A percentile compares a stretch with the other conserved stretches of the same genome.
Evolutionary conservation across 176 grass and related monocot genomes (phyloP).

Genomic region (Melocanna baccifera): DNA sequence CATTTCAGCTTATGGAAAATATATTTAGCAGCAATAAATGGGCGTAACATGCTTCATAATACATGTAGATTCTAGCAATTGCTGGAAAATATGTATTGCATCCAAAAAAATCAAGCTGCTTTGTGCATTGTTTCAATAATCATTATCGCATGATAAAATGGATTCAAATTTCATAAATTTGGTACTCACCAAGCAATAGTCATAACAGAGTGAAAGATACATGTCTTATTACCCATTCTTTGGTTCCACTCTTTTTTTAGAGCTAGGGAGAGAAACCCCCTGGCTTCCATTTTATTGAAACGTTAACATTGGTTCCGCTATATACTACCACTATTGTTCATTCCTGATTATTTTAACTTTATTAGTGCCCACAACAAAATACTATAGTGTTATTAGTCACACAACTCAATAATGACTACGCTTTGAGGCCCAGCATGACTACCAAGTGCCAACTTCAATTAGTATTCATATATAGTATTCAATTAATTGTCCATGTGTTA

Average conservation of each 20-base stretch:
- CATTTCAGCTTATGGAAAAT: not conserved
- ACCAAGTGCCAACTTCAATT: slow-evolving; percentile 26
- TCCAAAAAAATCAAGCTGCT: not conserved
- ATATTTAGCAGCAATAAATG: not conserved
- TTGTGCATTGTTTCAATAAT: not conserved
- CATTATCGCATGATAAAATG: not conserved
- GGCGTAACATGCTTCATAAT: not conserved
- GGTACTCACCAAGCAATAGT: not conserved
- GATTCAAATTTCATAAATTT: not conserved
- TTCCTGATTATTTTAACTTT: not conserved
- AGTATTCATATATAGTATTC: not conserved
- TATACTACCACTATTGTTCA: not conserved
- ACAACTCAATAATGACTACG: slow-evolving; percentile 8
- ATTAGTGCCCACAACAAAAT: slow-evolving; percentile 16
- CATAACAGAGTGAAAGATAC: not conserved
- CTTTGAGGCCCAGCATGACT: not conserved
- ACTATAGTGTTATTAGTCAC: not conserved
- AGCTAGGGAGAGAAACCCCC: not conserved
- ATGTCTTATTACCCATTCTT: not conserved
- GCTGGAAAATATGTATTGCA: not conserved
- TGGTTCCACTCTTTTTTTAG: not conserved
- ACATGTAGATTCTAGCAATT: not conserved
- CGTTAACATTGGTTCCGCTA: not conserved
- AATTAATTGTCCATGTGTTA: not conserved
- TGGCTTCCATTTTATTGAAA: not conserved